These are phyloP conservation scores for Porogramme epimiltina DNA, from an alignment of 1,284 basidiomycete species.

Conservation along the genomic window DNA sequence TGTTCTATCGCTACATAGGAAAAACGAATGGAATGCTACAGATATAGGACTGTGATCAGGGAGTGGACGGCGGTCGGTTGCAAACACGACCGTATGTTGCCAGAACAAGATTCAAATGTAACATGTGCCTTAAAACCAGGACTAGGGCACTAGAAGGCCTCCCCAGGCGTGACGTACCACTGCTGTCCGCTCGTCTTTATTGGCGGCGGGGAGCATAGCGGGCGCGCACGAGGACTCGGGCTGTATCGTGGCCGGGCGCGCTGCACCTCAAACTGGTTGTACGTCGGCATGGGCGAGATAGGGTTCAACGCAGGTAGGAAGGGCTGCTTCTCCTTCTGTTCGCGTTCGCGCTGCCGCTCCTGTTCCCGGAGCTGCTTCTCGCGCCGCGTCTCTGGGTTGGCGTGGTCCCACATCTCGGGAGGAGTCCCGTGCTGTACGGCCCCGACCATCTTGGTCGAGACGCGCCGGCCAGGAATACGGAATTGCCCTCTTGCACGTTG, in stretches of 20 bases:
- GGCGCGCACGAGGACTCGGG: conserved; percentile 5
- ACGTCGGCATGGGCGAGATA: not conserved
- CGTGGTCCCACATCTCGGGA: conserved; percentile 18
- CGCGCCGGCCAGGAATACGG: not conserved
- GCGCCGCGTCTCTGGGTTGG: conserved; percentile 1
- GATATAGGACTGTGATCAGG: not conserved
- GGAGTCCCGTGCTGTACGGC: conserved; percentile 18
- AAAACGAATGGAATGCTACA: not conserved
- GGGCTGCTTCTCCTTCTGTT: not conserved
- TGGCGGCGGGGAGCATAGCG: conserved; percentile 7
- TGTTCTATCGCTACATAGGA: not conserved
- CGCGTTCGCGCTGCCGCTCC: not conserved
- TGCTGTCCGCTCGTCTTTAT: conserved; percentile 19
- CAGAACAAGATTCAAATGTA: no score
- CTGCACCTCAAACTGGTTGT: not conserved
- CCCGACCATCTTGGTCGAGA: conserved; percentile 23
- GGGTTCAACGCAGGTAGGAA: not conserved
- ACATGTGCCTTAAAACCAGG: no score
- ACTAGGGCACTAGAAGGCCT: conserved; percentile 9
- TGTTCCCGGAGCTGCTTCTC: not conserved
- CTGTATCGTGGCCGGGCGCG: conserved; percentile 14
- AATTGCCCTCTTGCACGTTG: not conserved
- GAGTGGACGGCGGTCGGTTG: not conserved
- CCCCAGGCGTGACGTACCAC: conserved; percentile 16
- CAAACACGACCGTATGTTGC: not conserved